Evolutionary conservation across 2,329 filamentous ascomycete genomes (phyloP), one percentile per base, ranked within the genome.

Genomic region (Arthrobotrys iridis): DNA sequence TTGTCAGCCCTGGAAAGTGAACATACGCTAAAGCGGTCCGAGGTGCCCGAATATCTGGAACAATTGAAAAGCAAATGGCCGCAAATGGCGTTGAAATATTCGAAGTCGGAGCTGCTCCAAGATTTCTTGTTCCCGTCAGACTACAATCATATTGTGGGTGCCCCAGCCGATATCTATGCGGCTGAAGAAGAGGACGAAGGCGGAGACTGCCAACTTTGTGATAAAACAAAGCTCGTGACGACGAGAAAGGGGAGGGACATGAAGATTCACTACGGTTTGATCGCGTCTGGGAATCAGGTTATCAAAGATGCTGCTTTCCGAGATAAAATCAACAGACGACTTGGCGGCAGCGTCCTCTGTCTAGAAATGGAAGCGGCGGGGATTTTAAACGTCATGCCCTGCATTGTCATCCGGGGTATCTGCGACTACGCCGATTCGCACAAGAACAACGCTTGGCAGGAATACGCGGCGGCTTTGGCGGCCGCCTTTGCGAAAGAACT

Each of bases 31-130:
- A 5, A 6, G 0, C 75, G 73, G 30, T 76, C 78, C 3, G 77
- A 76, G 50, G 78, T 80, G 50, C 62, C 71, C 2, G 15, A 41
- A 4, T 78, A 77, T 48, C 22, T 80, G 13, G 45, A 74, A 4
- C 70, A 77, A 20, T 52, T 79, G 43, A 41, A 40, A 35, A 24
- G 41, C n/a, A 77, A 63, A 52, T 76, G 63, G 24, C 79, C 79
- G 24, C 45, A 3, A 33, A 18, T 79, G 24, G 68, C 52, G 20
- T 8, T 43, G 11, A 77, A 77, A 40, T 80, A 78, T 48, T 37
- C 78, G 6, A 57, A 50, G 20, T 74, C 77, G 20, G 72, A 77
- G 26, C 70, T 57, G 11, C 37, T 78, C 15, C 3, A 75, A 20
- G 78, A 80, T 58, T 15, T 78, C 0, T 63, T 77, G 0, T 78